These are phyloP conservation scores for Leccinellum rugosiceps DNA, from an alignment of 768 basidiomycete genomes.

Conservation along the genomic window DNA sequence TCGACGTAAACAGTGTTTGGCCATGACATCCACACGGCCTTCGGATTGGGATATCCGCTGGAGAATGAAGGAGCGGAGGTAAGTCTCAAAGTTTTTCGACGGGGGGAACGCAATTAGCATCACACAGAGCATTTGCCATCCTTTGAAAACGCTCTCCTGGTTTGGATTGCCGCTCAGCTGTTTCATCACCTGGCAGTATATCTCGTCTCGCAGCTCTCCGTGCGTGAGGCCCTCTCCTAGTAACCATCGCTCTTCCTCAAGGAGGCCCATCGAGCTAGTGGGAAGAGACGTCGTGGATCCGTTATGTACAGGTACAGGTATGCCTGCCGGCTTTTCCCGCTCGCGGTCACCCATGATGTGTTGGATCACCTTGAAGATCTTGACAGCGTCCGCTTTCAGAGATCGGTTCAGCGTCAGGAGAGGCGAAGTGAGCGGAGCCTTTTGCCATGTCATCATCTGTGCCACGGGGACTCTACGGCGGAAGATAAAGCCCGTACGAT, in stretches of 20 bases:
- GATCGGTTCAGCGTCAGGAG: conserved; percentile 66
- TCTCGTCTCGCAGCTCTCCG: conserved; percentile 87
- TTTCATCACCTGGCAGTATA: conserved; percentile 92
- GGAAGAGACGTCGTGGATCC: conserved; percentile 42
- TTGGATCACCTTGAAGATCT: conserved; percentile 86
- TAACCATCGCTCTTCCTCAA: conserved; percentile 89
- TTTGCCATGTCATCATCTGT: conserved; percentile 92
- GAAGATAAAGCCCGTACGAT: conserved; percentile 87
- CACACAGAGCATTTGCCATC: conserved; percentile 92
- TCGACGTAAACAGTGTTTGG: conserved; percentile 84
- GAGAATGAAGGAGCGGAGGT: conserved; percentile 77
- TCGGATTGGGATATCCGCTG: conserved; percentile 63
- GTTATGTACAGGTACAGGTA: conserved; percentile 45
- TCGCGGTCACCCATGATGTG: conserved; percentile 93
- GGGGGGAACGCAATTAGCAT: conserved; percentile 90
- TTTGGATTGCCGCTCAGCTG: conserved; percentile 82
- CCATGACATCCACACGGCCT: conserved; percentile 84
- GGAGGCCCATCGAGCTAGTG: conserved; percentile 42
- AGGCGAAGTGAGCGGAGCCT: conserved; percentile 67
- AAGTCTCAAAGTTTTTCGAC: conserved; percentile 88
- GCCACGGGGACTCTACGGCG: conserved; percentile 75
- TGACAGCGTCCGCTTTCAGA: conserved; percentile 74
- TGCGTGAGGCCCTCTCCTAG: conserved; percentile 74
- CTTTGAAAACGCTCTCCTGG: conserved; percentile 83
- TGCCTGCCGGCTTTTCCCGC: conserved; percentile 55